These are phyloP conservation scores for Spathaspora jeffriesii DNA, from an alignment of 1,139 yeast species.

Conservation along the genomic window DNA sequence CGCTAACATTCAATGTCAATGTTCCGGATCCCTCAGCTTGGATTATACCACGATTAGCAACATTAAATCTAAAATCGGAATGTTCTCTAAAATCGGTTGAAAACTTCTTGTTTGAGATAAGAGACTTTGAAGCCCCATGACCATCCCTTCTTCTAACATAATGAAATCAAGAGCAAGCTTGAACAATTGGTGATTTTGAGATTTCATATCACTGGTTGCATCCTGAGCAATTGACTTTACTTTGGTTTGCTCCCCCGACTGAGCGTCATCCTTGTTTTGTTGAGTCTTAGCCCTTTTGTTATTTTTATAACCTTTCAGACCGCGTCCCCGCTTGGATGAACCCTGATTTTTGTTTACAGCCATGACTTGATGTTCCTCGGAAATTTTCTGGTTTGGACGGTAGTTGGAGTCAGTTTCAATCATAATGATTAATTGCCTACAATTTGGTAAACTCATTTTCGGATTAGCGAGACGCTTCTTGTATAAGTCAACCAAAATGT, in stretches of 20 bases:
- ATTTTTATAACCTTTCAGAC: neutral
- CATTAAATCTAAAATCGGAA: conserved; percentile 34
- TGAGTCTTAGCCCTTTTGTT: neutral
- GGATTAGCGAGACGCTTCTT: too few species aligned
- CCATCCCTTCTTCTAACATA: neutral
- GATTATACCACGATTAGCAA: conserved; percentile 31
- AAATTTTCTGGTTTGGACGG: too few species aligned
- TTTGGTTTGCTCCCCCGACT: too few species aligned
- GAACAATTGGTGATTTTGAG: too few species aligned
- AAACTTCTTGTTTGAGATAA: neutral
- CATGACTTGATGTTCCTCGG: too few species aligned
- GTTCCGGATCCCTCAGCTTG: neutral
- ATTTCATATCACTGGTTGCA: neutral
- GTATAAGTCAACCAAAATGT: too few species aligned
- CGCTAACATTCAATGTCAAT: neutral
- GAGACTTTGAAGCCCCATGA: neutral
- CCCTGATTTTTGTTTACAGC: too few species aligned
- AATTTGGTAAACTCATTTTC: neutral
- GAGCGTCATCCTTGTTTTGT: neutral
- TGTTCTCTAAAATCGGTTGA: neutral
- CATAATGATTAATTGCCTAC: neutral
- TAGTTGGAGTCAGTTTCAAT: neutral
- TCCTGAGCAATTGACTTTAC: neutral
- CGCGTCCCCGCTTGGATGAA: neutral
- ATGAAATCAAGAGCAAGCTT: too few species aligned